These are phyloP conservation scores for Flaveria bidentis DNA, from an alignment of 129 eudicot genomes.

Conservation along the genomic window DNA sequence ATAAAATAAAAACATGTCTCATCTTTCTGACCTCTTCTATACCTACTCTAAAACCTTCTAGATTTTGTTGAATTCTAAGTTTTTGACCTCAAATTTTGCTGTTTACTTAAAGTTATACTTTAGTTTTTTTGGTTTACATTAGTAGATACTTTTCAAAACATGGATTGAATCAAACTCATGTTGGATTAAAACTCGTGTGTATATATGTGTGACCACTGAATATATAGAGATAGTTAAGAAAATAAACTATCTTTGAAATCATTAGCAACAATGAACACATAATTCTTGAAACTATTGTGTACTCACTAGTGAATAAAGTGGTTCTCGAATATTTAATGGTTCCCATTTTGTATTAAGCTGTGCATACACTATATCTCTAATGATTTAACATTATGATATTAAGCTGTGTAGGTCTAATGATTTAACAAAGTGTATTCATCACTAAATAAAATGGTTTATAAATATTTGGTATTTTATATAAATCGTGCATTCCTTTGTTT, in stretches of 20 bases:
- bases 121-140: not conserved
- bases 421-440: no score
- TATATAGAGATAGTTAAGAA: not conserved
- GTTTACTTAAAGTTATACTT: not conserved
- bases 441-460: not conserved
- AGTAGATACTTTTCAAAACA: not conserved
- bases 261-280: no score
- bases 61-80: conserved; percentile 14
- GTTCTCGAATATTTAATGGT: not conserved
- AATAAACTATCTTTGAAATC: not conserved
- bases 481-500: not conserved
- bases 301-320: not conserved
- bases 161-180: not conserved
- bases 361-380: not conserved
- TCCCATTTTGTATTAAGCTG: no score
- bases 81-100: not conserved
- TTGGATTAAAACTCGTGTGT: not conserved
- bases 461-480: not conserved
- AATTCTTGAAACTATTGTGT: no score
- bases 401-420: not conserved
- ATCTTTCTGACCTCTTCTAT: conserved; percentile 44
- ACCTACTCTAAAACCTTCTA: conserved; percentile 38
- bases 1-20: conserved; percentile 22
- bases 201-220: not conserved
- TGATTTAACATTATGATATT: no score